Conservation (phyloP, 805 yeast genomes). For the Hanseniaspora pseudoguilliermondii region DNA sequence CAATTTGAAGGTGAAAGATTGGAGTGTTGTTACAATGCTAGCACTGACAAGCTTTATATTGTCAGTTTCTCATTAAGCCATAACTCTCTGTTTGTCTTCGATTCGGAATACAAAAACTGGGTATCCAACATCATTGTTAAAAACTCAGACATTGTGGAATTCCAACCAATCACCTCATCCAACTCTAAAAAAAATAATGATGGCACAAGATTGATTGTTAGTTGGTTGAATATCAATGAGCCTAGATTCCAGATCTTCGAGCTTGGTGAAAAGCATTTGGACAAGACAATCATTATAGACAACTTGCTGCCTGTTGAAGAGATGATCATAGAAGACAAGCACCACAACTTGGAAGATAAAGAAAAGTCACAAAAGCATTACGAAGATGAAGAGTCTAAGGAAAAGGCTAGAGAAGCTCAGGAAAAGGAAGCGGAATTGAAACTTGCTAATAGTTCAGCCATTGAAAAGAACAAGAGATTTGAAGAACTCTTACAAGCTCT, state of each 20-base stretch:
- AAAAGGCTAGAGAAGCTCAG: slow-evolving; percentile 20
- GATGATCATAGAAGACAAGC: slow-evolving; percentile 7
- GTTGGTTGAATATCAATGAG: slow-evolving; percentile 31
- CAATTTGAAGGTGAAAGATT: slow-evolving; percentile 18
- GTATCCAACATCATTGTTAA: slow-evolving; percentile 24
- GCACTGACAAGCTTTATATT: slow-evolving; percentile 12
- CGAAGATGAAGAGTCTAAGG: slow-evolving; percentile 25
- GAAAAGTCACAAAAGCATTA: slow-evolving; percentile 25
- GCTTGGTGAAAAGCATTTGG: slow-evolving; percentile 17
- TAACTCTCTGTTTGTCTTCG: slow-evolving; percentile 21
- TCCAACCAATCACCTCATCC: slow-evolving; percentile 13
- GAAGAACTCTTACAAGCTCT: slow-evolving; percentile 5
- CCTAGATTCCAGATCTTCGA: slow-evolving; percentile 28
- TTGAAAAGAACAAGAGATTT: slow-evolving; percentile 9
- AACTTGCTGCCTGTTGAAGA: slow-evolving; percentile 14
- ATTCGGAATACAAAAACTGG: slow-evolving; percentile 26
- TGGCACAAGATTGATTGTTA: slow-evolving; percentile 20
- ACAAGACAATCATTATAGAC: slow-evolving; percentile 23
- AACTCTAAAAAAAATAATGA: not conserved
- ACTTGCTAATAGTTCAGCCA: slow-evolving; percentile 10
- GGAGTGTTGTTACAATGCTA: slow-evolving; percentile 12
- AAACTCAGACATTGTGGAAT: slow-evolving; percentile 22
- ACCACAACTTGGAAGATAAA: slow-evolving; percentile 19
- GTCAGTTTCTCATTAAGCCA: slow-evolving; percentile 19
- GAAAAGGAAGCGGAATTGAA: slow-evolving; percentile 19